phyloP scores from a whole-genome alignment of 2,329 filamentous ascomycete species.

The Coniella vitis region DNA sequence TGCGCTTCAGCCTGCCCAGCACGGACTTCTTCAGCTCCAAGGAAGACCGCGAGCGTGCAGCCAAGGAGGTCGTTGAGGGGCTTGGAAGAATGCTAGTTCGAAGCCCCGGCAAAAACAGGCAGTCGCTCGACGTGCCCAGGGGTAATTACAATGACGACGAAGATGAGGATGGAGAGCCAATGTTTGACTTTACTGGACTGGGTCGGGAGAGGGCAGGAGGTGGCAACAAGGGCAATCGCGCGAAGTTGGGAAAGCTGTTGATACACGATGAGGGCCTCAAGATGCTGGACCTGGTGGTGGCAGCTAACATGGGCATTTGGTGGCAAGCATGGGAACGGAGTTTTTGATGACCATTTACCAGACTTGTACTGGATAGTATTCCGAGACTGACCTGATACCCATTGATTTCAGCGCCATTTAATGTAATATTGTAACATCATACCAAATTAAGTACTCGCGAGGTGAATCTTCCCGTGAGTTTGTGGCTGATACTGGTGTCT shows the following conservation, averaged over 20 bases:
- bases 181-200: constrained; percentile 61
- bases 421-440: not conserved
- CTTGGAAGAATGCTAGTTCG: constrained; percentile 35
- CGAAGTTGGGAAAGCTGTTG: constrained; percentile 90
- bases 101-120: constrained; percentile 18
- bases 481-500: too few species aligned
- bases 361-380: not conserved
- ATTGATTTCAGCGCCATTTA: not conserved
- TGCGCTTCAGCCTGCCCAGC: constrained; percentile 81
- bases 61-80: constrained; percentile 23
- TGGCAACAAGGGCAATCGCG: constrained; percentile 75
- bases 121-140: constrained; percentile 23
- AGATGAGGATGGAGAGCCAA: constrained; percentile 33
- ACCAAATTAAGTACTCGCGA: too few species aligned
- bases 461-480: too few species aligned
- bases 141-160: constrained; percentile 36
- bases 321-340: constrained; percentile 76
- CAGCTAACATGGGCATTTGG: constrained; percentile 88
- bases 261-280: constrained; percentile 84
- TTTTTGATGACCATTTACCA: constrained; percentile 20
- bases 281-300: constrained; percentile 90
- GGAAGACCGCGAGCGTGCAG: constrained; percentile 26
- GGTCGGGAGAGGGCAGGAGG: constrained; percentile 81
- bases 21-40: constrained; percentile 38
- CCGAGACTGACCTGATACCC: not conserved